Conservation (phyloP, 257 asterid genomes). For the Plantago ovata region DNA sequence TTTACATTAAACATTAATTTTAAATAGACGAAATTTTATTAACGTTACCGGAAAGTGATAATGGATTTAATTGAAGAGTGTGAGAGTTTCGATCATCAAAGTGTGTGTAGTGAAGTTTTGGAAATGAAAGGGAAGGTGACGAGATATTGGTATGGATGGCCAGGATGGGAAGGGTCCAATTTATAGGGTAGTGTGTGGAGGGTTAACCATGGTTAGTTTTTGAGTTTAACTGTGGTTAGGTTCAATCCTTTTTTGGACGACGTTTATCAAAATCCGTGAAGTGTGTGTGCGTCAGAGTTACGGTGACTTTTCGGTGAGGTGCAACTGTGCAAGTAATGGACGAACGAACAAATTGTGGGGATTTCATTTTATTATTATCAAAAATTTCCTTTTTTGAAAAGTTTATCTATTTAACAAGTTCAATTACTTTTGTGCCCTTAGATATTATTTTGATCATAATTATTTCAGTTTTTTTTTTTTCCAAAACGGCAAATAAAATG, state of each 20-base stretch:
- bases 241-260: neutral
- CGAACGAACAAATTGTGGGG: too few relatives aligned
- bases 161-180: slow-evolving; percentile 20
- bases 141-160: too few relatives aligned
- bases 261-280: slow-evolving; percentile 18
- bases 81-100: slow-evolving; percentile 18
- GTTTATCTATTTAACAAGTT: neutral
- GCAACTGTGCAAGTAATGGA: neutral
- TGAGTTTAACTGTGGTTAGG: slow-evolving; percentile 27
- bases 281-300: slow-evolving; percentile 19
- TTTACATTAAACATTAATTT: neutral
- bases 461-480: neutral
- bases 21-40: too few relatives aligned
- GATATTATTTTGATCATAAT: neutral
- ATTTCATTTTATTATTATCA: neutral
- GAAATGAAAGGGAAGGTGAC: slow-evolving; percentile 22
- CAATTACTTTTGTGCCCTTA: neutral
- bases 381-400: neutral
- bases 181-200: slow-evolving; percentile 27
- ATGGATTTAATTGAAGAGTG: neutral
- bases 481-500: too few relatives aligned
- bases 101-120: neutral
- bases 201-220: slow-evolving; percentile 17
- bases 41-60: neutral
- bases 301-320: slow-evolving; percentile 3